Base-by-base conservation (phyloP, 2,329 filamentous ascomycete species). In the Alternaria ethzedia region DNA sequence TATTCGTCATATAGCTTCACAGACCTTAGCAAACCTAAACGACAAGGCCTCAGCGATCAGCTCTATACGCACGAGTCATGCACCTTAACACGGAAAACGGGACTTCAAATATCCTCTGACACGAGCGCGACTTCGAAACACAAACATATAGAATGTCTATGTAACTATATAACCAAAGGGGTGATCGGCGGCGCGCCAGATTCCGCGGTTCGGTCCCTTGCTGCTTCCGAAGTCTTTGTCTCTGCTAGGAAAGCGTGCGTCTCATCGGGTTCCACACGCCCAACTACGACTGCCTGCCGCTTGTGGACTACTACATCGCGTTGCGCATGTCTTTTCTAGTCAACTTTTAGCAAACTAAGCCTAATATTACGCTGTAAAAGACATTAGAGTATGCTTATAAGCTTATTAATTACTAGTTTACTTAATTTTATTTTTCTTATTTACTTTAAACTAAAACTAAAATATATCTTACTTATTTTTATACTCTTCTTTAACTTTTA, bases 21-120 rank as follows among this genome's bases (percentile, higher is more conserved):
- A 21, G 49, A 23, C 49, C 21, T 36, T 41, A 52, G 21, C 49
- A 52, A 52, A 52, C 20, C 49, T 52, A 36, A 52, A 52, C 20
- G 9, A 36, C 20, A 21, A 21, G 36, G 36, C 36, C 36, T n/a
- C n/a, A 41, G 36, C 7, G 9, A 52, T 52, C 49, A 52, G 23
- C 49, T 21, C 49, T 52, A 52, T 52, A 52, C n/a, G 49, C 49
- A 36, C 49, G 49, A 52, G 49, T 52, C 49, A 52, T 52, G 49
- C 49, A 25, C 28, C 30, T 41, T 52, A 52, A 41, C 26, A 32
- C 12, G 21, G 28, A 51, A 41, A 17, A 32, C 12, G 21, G 28
- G 36, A 28, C 11, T 36, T n/a, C 28, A 23, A 21, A 51, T 51
- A 30, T 9, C 47, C 13, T 30, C 26, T 30, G 17, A 36, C 28